Evolutionary conservation across 2,329 filamentous ascomycete genomes (phyloP), one percentile per base, ranked within the genome.

Genomic region (Clonostachys byssicola): DNA sequence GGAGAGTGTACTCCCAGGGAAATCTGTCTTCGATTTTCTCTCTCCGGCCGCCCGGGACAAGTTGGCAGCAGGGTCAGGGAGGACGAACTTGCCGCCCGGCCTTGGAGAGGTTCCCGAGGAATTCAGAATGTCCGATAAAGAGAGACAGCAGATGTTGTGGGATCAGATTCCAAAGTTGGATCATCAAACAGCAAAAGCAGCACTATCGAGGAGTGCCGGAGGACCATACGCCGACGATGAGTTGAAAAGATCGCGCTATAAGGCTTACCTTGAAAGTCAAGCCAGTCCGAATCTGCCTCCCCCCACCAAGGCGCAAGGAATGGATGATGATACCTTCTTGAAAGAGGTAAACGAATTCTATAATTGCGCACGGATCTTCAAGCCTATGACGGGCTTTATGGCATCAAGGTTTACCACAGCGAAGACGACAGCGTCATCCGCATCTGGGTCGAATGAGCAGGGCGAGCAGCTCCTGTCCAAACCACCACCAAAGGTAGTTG

Each of bases 11-110:
- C 72, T 97, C 1, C 92, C 92, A 0, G 89, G 90, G 1, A 96
- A 97, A 69, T 97, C 94, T 0, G 85, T 99, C 4, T 99, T 97
- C 63, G 92, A 97, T 66, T 99, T 88, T 65, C 78, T 99, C 54
- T 88, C 88, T 0, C 76, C 89, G 0, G 79, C 87, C 34, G 83
- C 88, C 5, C 83, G 94, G 51, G 86, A 92, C 45, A 82, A 85
- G 23, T 78, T 99, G 41, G 90, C 79, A 4, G 76, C 81, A 12
- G 84, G 84, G 1, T 90, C 89, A 3, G 92, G 92, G 2, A 90
- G 84, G 48, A 67, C 68, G 4, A 81, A 92, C 58, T 78, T 99
- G 3, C 94, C 94, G 0, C 81, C 83, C 8, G 94, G 86, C 0
- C 72, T 85, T 2, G 84, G 88, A 45, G 89, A 96, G 67, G 74